These are phyloP conservation scores for Penicillium coffeae DNA, from an alignment of 495 filamentous ascomycete genomes.

Conservation along the genomic window DNA sequence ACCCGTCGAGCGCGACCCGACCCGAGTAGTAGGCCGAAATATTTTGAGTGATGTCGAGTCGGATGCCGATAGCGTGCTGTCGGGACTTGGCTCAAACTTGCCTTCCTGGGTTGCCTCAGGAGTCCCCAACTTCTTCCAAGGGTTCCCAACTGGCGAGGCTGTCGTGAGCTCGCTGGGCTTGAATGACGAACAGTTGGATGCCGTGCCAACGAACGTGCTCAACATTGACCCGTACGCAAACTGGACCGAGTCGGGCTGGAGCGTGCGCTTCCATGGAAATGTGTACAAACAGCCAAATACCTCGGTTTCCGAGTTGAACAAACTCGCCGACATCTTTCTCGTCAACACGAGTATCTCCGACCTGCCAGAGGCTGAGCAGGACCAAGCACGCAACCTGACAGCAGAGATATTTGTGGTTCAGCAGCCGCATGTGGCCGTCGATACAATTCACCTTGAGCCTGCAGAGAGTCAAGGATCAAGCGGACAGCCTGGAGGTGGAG, in stretches of 20 bases:
- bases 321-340: conserved; percentile 67
- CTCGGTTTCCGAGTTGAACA: conserved; percentile 54
- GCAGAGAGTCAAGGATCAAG: conserved; percentile 43
- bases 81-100: conserved; percentile 44
- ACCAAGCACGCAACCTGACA: conserved; percentile 69
- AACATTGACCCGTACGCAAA: conserved; percentile 78
- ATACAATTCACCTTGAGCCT: conserved; percentile 57
- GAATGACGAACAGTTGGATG: conserved; percentile 49
- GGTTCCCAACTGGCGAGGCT: conserved; percentile 56
- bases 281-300: conserved; percentile 74
- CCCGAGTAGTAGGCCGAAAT: conserved; percentile 23
- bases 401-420: conserved; percentile 68
- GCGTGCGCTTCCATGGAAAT: conserved; percentile 70
- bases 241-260: conserved; percentile 74
- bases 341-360: conserved; percentile 56
- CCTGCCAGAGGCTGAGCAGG: conserved; percentile 55
- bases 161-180: conserved; percentile 60
- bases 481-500: conserved; percentile 50
- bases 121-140: conserved; percentile 63
- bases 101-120: conserved; percentile 60
- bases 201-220: conserved; percentile 64
- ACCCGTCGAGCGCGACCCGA: conserved; percentile 16
- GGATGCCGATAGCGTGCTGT: conserved; percentile 37
- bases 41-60: conserved; percentile 46
- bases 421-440: conserved; percentile 57